These are phyloP conservation scores for Arachis stenosperma DNA, from an alignment of 306 rosid genomes.

Conservation along the genomic window DNA sequence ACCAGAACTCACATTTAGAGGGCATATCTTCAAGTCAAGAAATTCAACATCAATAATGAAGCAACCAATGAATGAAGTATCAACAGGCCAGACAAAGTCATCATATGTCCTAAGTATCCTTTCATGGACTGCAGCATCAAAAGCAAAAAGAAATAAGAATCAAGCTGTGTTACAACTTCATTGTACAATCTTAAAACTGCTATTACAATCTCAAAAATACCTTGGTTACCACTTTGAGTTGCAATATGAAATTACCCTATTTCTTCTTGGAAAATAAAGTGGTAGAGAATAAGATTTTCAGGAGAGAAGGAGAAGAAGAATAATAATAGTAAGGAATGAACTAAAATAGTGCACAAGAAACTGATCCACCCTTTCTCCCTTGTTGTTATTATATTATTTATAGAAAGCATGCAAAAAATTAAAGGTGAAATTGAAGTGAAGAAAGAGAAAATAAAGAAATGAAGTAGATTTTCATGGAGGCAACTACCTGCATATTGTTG, in stretches of 20 bases:
- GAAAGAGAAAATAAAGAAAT: too few relatives aligned
- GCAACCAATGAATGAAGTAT: conserved; percentile 65
- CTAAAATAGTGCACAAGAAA: too few relatives aligned
- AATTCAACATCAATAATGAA: conserved; percentile 83
- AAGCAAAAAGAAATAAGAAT: conserved; percentile 20
- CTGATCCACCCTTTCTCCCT: too few relatives aligned
- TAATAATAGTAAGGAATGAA: not conserved
- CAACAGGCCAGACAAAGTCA: conserved; percentile 81
- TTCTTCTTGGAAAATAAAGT: conserved; percentile 9
- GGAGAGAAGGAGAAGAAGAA: not conserved
- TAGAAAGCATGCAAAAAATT: too few relatives aligned
- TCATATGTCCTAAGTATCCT: conserved; percentile 68
- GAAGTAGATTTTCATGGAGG: too few relatives aligned
- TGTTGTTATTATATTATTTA: too few relatives aligned
- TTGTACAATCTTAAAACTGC: conserved; percentile 28
- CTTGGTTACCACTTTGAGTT: not conserved
- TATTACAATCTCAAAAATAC: conserved; percentile 11
- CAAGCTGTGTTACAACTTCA: conserved; percentile 19
- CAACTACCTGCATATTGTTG: too few relatives aligned
- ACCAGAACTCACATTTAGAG: conserved; percentile 76
- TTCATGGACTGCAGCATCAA: conserved; percentile 64
- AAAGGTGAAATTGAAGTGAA: too few relatives aligned
- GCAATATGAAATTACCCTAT: conserved; percentile 2
- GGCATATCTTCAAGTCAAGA: conserved; percentile 74
- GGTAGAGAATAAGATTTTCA: not conserved